Base-by-base conservation (phyloP, 1,284 basidiomycete species). In the Mrakiaceae sp. region DNA sequence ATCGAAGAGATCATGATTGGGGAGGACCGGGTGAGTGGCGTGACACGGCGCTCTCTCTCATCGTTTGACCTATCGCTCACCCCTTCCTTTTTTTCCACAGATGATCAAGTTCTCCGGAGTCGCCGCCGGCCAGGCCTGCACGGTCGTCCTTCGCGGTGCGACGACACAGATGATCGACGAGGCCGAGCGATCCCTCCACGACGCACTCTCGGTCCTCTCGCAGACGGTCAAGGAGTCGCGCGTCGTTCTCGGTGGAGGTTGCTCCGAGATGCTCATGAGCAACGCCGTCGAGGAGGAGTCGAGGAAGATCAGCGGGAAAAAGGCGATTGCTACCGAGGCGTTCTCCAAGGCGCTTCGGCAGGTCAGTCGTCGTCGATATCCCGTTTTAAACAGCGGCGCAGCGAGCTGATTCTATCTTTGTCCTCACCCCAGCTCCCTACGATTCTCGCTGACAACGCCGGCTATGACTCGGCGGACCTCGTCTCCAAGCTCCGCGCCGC, bases 1-100 rank as follows among this genome's bases (percentile, higher is more conserved):
- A 98, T 99, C 68, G 94, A 98, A 78, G 96, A 99, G 79, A 87
- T 98, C 70, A 98, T 98, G 83, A 98, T 99, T 70, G 96, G 96
- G 51, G 96, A 99, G 79, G 95, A 98, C 78, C 94, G 93, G 84
- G 93, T 91, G 68, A 49, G 80, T 72, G 14, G 46, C 12, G 10
- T 49, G 14, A 27, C 49, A n/a, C 6, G 43, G 3, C 46, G 8
- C 42, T 62, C 10, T 49, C 5, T 40, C 48, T 54, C 2, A 11
- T 58, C 50, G 42, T 50, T 48, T 60, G 40, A 16, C 49, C 44
- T 47, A 7, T 9, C 10, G 9, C 8, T 5, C 66, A 27, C 56
- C 10, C 10, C 16, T 51, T 60, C 60, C 49, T 54, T 12, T 58
- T 43, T 12, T 56, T 50, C 46, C 73, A 96, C 73, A 97, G 91